These are phyloP conservation scores for Aristolochia contorta DNA, from an alignment of 164 flowering plant species.

Conservation along the genomic window DNA sequence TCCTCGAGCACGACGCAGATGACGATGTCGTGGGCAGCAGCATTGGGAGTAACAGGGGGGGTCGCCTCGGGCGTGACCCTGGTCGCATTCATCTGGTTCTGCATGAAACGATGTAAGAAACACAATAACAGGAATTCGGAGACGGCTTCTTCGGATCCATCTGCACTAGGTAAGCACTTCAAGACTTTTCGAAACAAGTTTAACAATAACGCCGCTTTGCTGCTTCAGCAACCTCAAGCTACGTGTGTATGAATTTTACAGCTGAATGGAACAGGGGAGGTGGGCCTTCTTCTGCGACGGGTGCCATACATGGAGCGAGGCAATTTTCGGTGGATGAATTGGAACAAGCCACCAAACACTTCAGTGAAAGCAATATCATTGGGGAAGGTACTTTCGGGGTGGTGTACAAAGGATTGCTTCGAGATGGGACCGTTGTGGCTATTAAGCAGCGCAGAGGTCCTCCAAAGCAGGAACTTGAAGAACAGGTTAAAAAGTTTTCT, in stretches of 20 bases:
- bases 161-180: constrained; percentile 40
- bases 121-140: constrained; percentile 43
- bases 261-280: constrained; percentile 40
- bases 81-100: constrained; percentile 32
- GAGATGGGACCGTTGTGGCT: constrained; percentile 62
- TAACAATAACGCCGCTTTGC: background rate
- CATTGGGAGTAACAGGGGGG: constrained; percentile 38
- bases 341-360: constrained; percentile 53
- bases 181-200: no score
- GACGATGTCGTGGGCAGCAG: constrained; percentile 29
- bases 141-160: constrained; percentile 68
- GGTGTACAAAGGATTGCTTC: constrained; percentile 57
- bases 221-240: background rate
- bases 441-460: constrained; percentile 46
- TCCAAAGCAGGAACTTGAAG: constrained; percentile 35
- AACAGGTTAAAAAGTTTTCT: constrained; percentile 35
- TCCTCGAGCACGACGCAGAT: constrained; percentile 12
- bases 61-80: constrained; percentile 23
- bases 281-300: constrained; percentile 23
- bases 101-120: constrained; percentile 22
- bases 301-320: constrained; percentile 22
- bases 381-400: constrained; percentile 60
- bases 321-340: constrained; percentile 51
- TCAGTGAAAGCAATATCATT: constrained; percentile 41
- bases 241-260: constrained; percentile 8